Base-by-base conservation (phyloP, 1,284 basidiomycete species). In the Chondrostereum purpureum region DNA sequence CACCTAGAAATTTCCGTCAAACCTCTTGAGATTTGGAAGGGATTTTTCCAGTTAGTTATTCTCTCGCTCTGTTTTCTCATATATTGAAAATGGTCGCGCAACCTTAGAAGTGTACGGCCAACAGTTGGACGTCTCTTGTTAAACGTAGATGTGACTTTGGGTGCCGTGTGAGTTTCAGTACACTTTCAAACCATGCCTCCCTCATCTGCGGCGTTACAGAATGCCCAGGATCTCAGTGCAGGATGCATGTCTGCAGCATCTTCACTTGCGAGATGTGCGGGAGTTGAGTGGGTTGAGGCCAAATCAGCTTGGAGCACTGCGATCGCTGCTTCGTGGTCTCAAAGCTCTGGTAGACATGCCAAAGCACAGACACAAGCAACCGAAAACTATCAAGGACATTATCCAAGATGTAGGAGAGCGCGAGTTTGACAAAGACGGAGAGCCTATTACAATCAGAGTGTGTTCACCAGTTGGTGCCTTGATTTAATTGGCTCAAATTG, bases 111-210 rank as follows among this genome's bases (percentile, higher is more conserved):
- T 17, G 65, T 70, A 10, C 59, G 70, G 13, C 64, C 66, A 0
- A 60, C 65, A 0, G 53, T 64, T 5, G 58, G 59, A 14, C 50
- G 57, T 16, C 53, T 72, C 22, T 48, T 70, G 6, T 55, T 71
- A 45, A 71, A 70, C 40, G 61, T 71, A 12, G 68, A 72, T 44
- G 59, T 65, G 3, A 63, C 65, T 2, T 59, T 66, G 13, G 69
- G 68, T 22, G 59, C 65, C 4, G 55, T 71, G 66, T 67, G 51
- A 41, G 61, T 51, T 27, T 33, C 27, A 16, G 19, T 43, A 2
- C 13, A 23, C 14, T 24, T 33, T 34, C 14, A 4, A 22, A 19
- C 3, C 16, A 18, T 42, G 19, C 16, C 2, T 42, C 5, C 22
- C 24, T 4, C 16, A 16, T 21, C 39, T 46, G 50, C 43, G 54